A percentile compares a stretch with the other conserved stretches of the same genome.
phyloP scores from a whole-genome alignment of 2,329 filamentous ascomycete species.

The Dothideomycetes sp. region DNA sequence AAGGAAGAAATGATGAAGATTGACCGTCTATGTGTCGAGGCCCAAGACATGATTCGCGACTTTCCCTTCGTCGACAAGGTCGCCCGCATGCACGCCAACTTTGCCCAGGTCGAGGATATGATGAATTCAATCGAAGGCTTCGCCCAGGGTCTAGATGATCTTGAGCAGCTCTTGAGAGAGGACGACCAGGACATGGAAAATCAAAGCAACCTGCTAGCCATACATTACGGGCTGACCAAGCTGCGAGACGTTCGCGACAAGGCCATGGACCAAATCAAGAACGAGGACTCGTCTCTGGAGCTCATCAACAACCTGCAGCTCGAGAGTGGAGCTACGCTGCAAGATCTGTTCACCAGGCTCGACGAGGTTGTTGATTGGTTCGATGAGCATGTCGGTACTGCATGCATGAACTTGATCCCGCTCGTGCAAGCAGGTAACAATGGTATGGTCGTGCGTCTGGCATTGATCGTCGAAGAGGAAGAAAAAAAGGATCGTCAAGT shows the following conservation, averaged over 20 bases:
- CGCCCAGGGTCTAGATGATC: constrained; percentile 59
- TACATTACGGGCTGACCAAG: constrained; percentile 86
- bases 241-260: constrained; percentile 90
- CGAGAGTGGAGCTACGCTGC: constrained; percentile 58
- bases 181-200: constrained; percentile 80
- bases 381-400: constrained; percentile 81
- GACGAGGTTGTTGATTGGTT: constrained; percentile 90
- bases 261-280: constrained; percentile 88
- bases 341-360: constrained; percentile 79
- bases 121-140: constrained; percentile 82
- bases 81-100: constrained; percentile 92
- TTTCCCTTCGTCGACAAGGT: constrained; percentile 87
- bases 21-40: constrained; percentile 92
- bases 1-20: constrained; percentile 99
- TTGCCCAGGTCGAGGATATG: constrained; percentile 88
- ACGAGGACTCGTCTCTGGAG: constrained; percentile 92
- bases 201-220: constrained; percentile 80
- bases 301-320: constrained; percentile 64
- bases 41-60: constrained; percentile 94
- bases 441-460: constrained; percentile 80
- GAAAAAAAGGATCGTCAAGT: constrained; percentile 94
- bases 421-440: constrained; percentile 79
- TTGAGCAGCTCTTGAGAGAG: constrained; percentile 68
- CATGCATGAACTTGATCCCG: constrained; percentile 82
- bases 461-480: constrained; percentile 86